These are phyloP conservation scores for Colletotrichum australisinense DNA, from an alignment of 2,329 filamentous ascomycete species.

Conservation along the genomic window DNA sequence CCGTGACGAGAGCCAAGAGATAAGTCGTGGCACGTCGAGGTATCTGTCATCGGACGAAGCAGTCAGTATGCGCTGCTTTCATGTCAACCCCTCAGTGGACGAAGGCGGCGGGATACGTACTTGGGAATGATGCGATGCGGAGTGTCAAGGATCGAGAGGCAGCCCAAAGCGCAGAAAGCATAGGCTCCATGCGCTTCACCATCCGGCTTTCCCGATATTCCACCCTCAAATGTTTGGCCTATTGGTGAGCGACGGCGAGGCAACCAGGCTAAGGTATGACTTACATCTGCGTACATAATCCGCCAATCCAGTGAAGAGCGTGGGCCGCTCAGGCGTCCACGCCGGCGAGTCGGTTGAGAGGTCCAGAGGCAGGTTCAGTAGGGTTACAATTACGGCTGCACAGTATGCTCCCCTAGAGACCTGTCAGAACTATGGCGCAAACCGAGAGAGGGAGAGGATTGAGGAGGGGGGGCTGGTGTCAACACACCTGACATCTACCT, in stretches of 20 bases:
- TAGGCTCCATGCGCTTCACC: slow-evolving; percentile 97
- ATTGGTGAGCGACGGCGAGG: slow-evolving; percentile 24
- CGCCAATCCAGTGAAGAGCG: slow-evolving; percentile 78
- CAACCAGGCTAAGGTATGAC: slow-evolving; percentile 46
- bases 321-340: slow-evolving; percentile 68
- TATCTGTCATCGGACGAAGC: slow-evolving; percentile 60
- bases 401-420: slow-evolving; percentile 85
- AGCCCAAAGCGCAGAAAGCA: slow-evolving; percentile 92
- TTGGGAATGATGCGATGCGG: slow-evolving; percentile 79
- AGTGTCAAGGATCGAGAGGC: slow-evolving; percentile 85
- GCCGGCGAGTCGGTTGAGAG: slow-evolving; percentile 80
- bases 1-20: slow-evolving; percentile 89
- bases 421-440: slow-evolving; percentile 27
- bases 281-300: slow-evolving; percentile 85
- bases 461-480: not conserved
- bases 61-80: slow-evolving; percentile 45
- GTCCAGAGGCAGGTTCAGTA: slow-evolving; percentile 85
- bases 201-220: slow-evolving; percentile 86
- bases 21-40: slow-evolving; percentile 80
- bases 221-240: slow-evolving; percentile 96
- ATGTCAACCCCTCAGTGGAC: slow-evolving; percentile 51
- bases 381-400: slow-evolving; percentile 83
- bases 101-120: slow-evolving; percentile 57
- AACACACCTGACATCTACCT: slow-evolving; percentile 88
- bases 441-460: not conserved